These are phyloP conservation scores for Sporothrix globosa DNA, from an alignment of 2,329 filamentous ascomycete genomes.

Conservation along the genomic window DNA sequence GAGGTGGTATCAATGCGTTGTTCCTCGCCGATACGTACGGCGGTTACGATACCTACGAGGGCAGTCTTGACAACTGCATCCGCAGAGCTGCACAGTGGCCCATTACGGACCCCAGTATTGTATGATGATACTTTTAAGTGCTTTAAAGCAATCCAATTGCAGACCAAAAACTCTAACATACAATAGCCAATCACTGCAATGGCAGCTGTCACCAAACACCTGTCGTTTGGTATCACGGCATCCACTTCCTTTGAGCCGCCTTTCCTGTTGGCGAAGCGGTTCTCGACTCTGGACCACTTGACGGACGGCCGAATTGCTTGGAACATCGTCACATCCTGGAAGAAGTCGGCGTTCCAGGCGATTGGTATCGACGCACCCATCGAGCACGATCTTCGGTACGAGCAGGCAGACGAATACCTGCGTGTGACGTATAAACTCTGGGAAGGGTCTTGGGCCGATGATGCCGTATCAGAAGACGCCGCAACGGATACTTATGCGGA, in stretches of 20 bases:
- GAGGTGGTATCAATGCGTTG: slow-evolving; percentile 32
- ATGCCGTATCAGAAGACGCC: slow-evolving; percentile 29
- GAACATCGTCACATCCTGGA: slow-evolving; percentile 39
- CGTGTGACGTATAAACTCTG: slow-evolving; percentile 36
- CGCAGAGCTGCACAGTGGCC: slow-evolving; percentile 66
- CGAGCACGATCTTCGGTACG: slow-evolving; percentile 37
- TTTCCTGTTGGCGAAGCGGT: slow-evolving; percentile 33
- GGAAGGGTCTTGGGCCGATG: slow-evolving; percentile 36
- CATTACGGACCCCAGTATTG: slow-evolving; percentile 65
- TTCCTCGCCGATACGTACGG: slow-evolving; percentile 65
- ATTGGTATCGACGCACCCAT: slow-evolving; percentile 34
- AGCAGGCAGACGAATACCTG: slow-evolving; percentile 38
- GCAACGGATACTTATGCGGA: slow-evolving; percentile 27
- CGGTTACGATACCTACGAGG: slow-evolving; percentile 65
- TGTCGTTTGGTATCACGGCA: slow-evolving; percentile 35
- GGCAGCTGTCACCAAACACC: slow-evolving; percentile 36
- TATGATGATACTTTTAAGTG: slow-evolving; percentile 7
- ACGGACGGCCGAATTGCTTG: slow-evolving; percentile 35
- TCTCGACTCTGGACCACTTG: slow-evolving; percentile 36
- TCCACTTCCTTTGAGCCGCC: slow-evolving; percentile 33
- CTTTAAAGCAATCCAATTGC: neutral
- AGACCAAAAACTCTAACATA: neutral
- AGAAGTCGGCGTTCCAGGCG: slow-evolving; percentile 33
- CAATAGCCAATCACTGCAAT: slow-evolving; percentile 34
- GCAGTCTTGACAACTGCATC: slow-evolving; percentile 63